Conservation (phyloP, 495 filamentous ascomycete species). For the Trypethelium eluteriae region DNA sequence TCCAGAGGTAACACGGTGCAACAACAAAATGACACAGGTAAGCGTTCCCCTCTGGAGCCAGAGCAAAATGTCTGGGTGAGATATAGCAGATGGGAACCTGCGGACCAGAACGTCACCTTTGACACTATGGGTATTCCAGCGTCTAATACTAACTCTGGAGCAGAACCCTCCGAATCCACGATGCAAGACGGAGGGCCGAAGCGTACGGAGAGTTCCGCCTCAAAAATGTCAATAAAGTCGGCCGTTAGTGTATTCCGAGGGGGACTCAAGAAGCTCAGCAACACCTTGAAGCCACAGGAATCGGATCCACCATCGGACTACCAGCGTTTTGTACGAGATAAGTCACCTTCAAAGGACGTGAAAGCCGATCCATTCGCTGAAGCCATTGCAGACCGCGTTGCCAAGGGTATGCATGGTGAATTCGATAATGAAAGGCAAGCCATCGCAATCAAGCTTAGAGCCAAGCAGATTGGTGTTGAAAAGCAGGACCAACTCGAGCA, state of each 20-base stretch:
- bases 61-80: neutral
- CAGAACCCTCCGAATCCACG: neutral
- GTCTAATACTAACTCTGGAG: neutral
- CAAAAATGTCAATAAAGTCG: neutral
- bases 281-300: neutral
- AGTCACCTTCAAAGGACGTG: neutral
- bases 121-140: neutral
- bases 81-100: neutral
- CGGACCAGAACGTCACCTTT: neutral
- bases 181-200: neutral
- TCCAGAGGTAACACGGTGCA: neutral
- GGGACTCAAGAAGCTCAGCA: conserved; percentile 5
- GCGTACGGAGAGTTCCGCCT: neutral
- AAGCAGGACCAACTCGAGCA: neutral
- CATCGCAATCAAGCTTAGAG: neutral
- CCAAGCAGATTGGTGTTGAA: neutral
- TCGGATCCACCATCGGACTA: conserved; percentile 5
- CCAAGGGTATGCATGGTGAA: conserved; percentile 5
- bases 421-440: neutral
- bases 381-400: neutral
- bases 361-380: neutral
- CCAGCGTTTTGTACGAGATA: neutral
- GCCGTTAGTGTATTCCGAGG: neutral
- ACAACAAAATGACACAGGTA: neutral
- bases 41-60: neutral